Conservation (phyloP, 2,329 filamentous ascomycete species). For the Penicillium sp. region DNA sequence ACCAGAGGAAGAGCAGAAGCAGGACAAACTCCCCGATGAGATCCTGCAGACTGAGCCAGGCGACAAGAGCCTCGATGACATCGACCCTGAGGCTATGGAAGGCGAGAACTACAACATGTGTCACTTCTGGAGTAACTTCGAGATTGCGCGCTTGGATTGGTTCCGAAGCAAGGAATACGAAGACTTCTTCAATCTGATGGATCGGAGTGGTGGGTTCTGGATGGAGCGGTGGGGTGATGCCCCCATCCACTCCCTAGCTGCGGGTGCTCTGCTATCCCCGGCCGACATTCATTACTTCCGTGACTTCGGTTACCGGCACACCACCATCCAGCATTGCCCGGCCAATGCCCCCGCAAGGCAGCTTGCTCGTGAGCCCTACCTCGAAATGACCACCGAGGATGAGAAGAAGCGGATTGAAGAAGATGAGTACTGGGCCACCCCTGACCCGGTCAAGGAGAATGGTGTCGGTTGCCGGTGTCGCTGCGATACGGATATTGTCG, state of each 20-base stretch:
- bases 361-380: conserved; percentile 73
- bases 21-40: conserved; percentile 75
- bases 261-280: conserved; percentile 78
- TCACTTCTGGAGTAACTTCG: conserved; percentile 99
- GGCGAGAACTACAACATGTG: conserved; percentile 99
- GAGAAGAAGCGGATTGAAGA: conserved; percentile 85
- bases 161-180: conserved; percentile 97
- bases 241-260: conserved; percentile 94
- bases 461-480: conserved; percentile 94
- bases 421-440: conserved; percentile 92
- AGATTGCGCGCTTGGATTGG: conserved; percentile 92
- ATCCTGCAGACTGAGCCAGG: conserved; percentile 74
- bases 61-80: conserved; percentile 69
- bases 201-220: conserved; percentile 96
- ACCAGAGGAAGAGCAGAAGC: conserved; percentile 61
- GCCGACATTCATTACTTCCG: conserved; percentile 97
- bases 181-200: conserved; percentile 99
- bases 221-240: conserved; percentile 99
- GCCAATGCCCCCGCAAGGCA: conserved; percentile 91
- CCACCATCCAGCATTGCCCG: conserved; percentile 97
- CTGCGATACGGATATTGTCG: conserved; percentile 95
- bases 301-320: conserved; percentile 97
- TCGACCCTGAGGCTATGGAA: conserved; percentile 93
- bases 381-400: conserved; percentile 77
- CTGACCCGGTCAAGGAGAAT: conserved; percentile 87